Evolutionary conservation across 164 flowering plant genomes (phyloP), one percentile per base, ranked within the genome.

Genomic region (Cinnamomum micranthum): DNA sequence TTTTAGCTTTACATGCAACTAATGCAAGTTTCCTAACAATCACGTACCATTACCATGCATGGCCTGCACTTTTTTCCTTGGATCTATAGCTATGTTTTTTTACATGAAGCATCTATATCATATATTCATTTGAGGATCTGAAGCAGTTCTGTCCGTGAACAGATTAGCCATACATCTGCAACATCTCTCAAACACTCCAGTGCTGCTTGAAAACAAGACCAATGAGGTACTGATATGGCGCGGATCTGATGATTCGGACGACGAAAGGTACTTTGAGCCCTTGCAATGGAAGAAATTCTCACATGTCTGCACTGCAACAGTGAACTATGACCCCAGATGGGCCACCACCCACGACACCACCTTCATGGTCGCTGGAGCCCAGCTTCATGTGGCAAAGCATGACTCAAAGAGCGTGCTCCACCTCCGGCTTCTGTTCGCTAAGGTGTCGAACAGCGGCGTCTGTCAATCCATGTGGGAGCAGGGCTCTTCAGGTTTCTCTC

Each of bases 151-250:
- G 14, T 10, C 27, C 20, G 11, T 51, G 25, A n/a, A 31, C 89
- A 92, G 94, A 86, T 75, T 92, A 77, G 97, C 88, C 35, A 82
- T 92, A 33, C 98, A 94, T 78, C 87, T 91, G 15, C 89, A 94
- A 70, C 94, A 94, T 64, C 80, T 92, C 47, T 75, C 87, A 28
- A 84, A 71, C 62, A 82, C 79, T 1, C 92, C 95, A 6, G n/a
- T 59, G 3, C 73, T 84, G 65, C 82, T 91, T 27, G 79, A 81
- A 65, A 80, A 84, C 85, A 85, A 84, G 47, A 76, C 87, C 4
- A 78, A 75, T 1, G 80, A 71, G 59, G 13, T 50, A 2, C 35
- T 74, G 2, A 20, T 66, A 27, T 89, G 92, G 89, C 75, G 78
- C 65, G 85, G 88, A 35, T 81, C 91, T 1, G 87, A 86, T 13